Percentiles rank a stretch among this genome's conserved stretches.
These are phyloP conservation scores for Cutaneotrichosporon sp. DNA, from an alignment of 1,284 basidiomycete genomes.

Conservation along the genomic window DNA sequence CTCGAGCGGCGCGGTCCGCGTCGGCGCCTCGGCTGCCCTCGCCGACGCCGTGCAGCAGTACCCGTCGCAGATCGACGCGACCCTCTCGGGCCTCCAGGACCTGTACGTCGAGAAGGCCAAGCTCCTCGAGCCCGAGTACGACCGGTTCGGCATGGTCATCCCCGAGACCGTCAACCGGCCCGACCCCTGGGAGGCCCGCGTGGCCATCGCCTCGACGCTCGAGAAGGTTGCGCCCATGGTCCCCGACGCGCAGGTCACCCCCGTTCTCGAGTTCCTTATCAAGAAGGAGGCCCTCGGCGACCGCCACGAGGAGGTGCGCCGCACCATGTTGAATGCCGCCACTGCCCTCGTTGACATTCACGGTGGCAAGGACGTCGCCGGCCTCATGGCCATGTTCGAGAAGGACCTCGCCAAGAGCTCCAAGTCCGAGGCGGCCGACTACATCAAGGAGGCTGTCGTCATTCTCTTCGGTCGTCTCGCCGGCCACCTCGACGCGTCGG, in stretches of 20 bases:
- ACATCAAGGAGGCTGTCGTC: constrained; percentile 92
- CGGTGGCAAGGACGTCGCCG: constrained; percentile 71
- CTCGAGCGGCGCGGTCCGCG: constrained; percentile 77
- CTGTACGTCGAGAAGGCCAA: constrained; percentile 88
- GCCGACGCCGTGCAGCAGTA: constrained; percentile 75
- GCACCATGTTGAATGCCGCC: constrained; percentile 84
- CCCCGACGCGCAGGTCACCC: constrained; percentile 65
- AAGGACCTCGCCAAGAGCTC: constrained; percentile 67
- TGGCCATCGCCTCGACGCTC: constrained; percentile 74
- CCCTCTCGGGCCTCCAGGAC: constrained; percentile 60
- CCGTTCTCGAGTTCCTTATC: constrained; percentile 87
- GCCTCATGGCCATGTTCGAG: constrained; percentile 85
- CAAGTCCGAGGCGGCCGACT: constrained; percentile 73
- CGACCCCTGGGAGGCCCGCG: constrained; percentile 89
- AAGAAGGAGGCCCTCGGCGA: constrained; percentile 85
- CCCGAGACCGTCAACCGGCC: constrained; percentile 81
- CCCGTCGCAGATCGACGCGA: constrained; percentile 66
- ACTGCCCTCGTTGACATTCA: constrained; percentile 80
- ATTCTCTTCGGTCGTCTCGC: constrained; percentile 94
- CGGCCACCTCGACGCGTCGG: constrained; percentile 76
- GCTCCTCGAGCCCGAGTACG: constrained; percentile 83
- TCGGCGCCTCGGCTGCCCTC: constrained; percentile 70
- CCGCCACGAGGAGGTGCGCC: constrained; percentile 75
- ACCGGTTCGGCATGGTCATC: constrained; percentile 92
- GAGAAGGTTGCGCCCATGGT: constrained; percentile 70